Base-by-base conservation (phyloP, 2,329 filamentous ascomycete species). In the Penicillium decumbens region DNA sequence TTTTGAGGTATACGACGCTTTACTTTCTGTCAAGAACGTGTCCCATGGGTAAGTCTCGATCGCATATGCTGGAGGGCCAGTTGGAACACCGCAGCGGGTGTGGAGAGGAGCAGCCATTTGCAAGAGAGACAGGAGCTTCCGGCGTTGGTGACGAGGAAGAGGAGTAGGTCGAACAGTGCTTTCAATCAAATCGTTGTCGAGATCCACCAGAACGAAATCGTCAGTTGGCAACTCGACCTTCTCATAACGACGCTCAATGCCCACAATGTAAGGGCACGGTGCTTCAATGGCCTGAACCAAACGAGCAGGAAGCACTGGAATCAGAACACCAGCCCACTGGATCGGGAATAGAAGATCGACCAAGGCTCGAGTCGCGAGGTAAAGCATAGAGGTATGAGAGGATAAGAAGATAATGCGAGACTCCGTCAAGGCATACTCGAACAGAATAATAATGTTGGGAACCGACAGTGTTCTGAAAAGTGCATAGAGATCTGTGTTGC, bases 381-480 rank as follows among this genome's bases (percentile, higher is more conserved):
- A 90, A 50, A 98, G 79, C 93, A 98, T 97, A 43, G 90, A 86
- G 1, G 92, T 93, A 68, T 98, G 91, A 1, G 91, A 95, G 7
- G 93, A 97, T 18, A 97, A 78, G 57, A 98, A 85, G 65, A 98
- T 95, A 70, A 98, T 96, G 50, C 92, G 87, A 39, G 91, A 93
- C 73, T 98, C 93, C 1, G 89, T 82, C 67, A 98, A 80, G 58
- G 89, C 88, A 69, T 92, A 96, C 75, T 98, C 93, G 65, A 96
- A 91, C 20, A 98, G 78, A 18, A 89, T 85, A 53, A 98, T 82
- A 51, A 98, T 88, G 69, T 98, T 97, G 46, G 90, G 88, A 47
- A 96, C 84, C 2, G 90, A 95, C 28, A 98, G 76, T 41, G 87
- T 88, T 54, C 91, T 81, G 76, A 98, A 98, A 8, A 98, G 77